Evolutionary conservation across 495 filamentous ascomycete species (phyloP).

Genomic region (Talaromyces proteolyticus): DNA sequence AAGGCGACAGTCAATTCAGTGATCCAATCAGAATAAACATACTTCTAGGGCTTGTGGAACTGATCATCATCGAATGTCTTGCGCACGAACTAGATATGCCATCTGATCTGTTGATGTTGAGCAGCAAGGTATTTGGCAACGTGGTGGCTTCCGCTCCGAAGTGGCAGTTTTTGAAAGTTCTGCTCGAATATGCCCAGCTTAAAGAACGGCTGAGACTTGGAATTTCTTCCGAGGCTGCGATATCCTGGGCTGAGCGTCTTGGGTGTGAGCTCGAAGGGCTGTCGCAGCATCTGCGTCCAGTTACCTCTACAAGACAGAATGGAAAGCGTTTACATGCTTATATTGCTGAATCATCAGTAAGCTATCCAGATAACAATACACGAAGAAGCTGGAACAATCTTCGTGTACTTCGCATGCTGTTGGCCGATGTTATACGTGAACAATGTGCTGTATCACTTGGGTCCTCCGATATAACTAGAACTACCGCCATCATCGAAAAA

Average conservation of each 20-base stretch:
- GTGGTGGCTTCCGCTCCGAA: neutral
- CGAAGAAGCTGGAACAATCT: conserved; percentile 5
- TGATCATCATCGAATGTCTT: conserved; percentile 3
- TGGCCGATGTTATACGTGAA: conserved; percentile 2
- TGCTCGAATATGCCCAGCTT: conserved; percentile 1
- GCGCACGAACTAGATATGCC: conserved; percentile 1
- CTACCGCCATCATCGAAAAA: neutral
- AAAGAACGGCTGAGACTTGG: conserved; percentile 3
- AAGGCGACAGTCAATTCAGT: neutral
- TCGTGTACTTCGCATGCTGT: neutral
- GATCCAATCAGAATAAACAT: neutral
- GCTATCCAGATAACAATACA: conserved; percentile 2
- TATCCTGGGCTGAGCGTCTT: neutral
- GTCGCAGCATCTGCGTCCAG: neutral
- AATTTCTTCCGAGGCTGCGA: neutral
- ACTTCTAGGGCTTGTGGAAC: neutral
- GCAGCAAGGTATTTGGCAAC: neutral
- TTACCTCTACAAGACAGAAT: neutral
- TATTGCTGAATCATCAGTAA: neutral
- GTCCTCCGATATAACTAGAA: neutral
- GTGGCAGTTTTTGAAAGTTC: neutral
- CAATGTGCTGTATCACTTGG: neutral
- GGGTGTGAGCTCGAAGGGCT: neutral
- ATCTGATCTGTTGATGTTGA: neutral
- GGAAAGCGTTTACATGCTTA: neutral